Percentiles rank a stretch among this genome's conserved stretches.
Conservation (phyloP, 257 asterid genomes). For the Penstemon barbatus region DNA sequence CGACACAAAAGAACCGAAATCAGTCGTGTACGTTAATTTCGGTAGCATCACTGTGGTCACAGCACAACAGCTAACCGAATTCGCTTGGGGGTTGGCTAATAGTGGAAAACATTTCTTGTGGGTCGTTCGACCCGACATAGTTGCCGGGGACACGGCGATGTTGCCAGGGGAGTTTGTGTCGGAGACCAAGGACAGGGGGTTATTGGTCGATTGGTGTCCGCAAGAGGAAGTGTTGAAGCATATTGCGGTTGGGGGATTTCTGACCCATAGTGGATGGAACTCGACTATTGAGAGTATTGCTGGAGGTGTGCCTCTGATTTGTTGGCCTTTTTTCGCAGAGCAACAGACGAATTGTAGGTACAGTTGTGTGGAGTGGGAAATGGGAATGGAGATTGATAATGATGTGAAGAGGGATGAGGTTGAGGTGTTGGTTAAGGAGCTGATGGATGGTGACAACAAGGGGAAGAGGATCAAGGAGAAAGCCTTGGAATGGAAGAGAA, state of each 20-base stretch:
- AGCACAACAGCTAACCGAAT: slow-evolving; percentile 6
- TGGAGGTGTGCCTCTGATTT: slow-evolving; percentile 16
- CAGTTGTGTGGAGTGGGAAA: slow-evolving; percentile 23
- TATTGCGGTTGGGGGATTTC: slow-evolving; percentile 14
- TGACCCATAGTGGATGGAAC: slow-evolving; percentile 21
- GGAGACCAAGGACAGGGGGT: slow-evolving; percentile 16
- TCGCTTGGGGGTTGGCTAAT: slow-evolving; percentile 17
- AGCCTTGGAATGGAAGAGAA: slow-evolving; percentile 15
- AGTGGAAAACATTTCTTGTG: slow-evolving; percentile 10
- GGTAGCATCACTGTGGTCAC: slow-evolving; percentile 9
- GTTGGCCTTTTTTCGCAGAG: slow-evolving; percentile 20
- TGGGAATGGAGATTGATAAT: slow-evolving; percentile 20
- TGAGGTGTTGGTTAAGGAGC: slow-evolving; percentile 9
- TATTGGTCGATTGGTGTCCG: slow-evolving; percentile 14
- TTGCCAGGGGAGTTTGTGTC: slow-evolving; percentile 6
- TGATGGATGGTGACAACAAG: slow-evolving; percentile 19
- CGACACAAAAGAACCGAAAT: slow-evolving; percentile 8
- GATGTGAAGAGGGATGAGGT: slow-evolving; percentile 18
- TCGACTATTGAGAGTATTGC: slow-evolving; percentile 13
- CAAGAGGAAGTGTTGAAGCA: slow-evolving; percentile 17
- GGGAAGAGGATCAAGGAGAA: slow-evolving; percentile 17
- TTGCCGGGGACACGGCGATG: slow-evolving; percentile 6
- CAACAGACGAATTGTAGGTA: slow-evolving; percentile 21
- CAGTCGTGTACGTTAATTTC: slow-evolving; percentile 18
- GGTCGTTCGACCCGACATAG: slow-evolving; percentile 13